Evolutionary conservation across 129 eudicot genomes (phyloP), one percentile per base, ranked within the genome.

Genomic region (Flaveria bidentis): DNA sequence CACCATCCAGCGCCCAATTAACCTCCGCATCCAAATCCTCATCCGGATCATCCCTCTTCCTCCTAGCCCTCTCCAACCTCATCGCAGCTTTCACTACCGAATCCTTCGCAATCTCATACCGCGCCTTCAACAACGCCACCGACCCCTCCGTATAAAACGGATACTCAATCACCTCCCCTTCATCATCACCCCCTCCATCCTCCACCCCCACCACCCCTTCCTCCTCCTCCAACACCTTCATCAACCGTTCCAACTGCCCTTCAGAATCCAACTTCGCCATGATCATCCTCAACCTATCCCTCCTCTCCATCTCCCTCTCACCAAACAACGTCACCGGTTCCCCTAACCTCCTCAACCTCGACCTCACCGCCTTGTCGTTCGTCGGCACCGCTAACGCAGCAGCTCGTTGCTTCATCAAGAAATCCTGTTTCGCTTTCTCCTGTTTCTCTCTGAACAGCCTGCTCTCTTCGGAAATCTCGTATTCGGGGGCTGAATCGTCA

Each of bases 381-480:
- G 98, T 94, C 8, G 98, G 98, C 0, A 94, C 98, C 17, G 96
- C 93, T 11, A 94, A 82, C 1, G 97, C 98, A 18, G 96, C 93
- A 4, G 98, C 93, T 1, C 90, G 93, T 11, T 92, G 86, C 85
- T 86, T 91, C 96, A 91, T 84, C 75, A 91, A 5, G 17, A 88
- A 87, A 7, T 94, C 98, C 66, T 83, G 93, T 75, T 81, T 88
- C 4, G 89, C 97, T 64, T 83, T 94, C 73, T 94, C 98, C 53
- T 91, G 90, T 63, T 96, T 78, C 76, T 94, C 98, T 68, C 89
- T 84, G 1, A 73, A 85, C 77, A 72, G 64, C 79, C 87, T 91
- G 74, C 98, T 94, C 76, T 94, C 97, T 77, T 94, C 98, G 0
- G 98, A 88, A 18, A 94, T 73, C 82, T 94, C 97, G 64, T 94